Conservation (phyloP, 352 stramenopile genomes). For the Phytopythium aichiense region DNA sequence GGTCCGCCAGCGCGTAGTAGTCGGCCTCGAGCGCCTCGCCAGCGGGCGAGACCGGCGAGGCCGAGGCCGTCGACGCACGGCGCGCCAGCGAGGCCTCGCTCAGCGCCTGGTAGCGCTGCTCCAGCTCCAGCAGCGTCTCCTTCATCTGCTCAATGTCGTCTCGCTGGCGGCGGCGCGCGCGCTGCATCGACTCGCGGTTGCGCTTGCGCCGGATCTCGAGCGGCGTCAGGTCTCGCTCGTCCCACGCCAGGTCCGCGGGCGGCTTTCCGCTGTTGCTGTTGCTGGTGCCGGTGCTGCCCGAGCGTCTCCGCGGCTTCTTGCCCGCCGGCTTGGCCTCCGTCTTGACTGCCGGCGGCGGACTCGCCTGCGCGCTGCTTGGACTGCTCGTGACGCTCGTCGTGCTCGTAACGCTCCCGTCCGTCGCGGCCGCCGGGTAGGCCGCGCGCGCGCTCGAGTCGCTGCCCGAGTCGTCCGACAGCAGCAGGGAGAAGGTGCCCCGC, state of each 20-base stretch:
- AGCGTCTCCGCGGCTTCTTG: constrained; percentile 4
- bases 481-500: not conserved
- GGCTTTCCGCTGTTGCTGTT: not conserved
- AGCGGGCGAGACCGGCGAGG: not conserved
- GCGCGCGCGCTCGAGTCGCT: not conserved
- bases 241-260: constrained; percentile 8
- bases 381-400: not conserved
- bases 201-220: constrained; percentile 48
- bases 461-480: constrained; percentile 9
- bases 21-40: constrained; percentile 25
- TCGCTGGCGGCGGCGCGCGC: constrained; percentile 34
- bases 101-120: constrained; percentile 38
- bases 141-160: constrained; percentile 54
- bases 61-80: constrained; percentile 9
- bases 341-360: not conserved
- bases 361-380: not conserved
- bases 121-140: constrained; percentile 36
- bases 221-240: constrained; percentile 35
- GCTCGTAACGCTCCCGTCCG: not conserved
- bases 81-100: constrained; percentile 29
- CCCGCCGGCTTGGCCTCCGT: not conserved
- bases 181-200: constrained; percentile 56
- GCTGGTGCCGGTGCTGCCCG: not conserved
- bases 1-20: constrained; percentile 47
- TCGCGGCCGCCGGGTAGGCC: not conserved